A percentile compares a stretch with the other conserved stretches of the same genome.
Conservation (phyloP, 768 basidiomycete species). For the Mycena crocata region DNA sequence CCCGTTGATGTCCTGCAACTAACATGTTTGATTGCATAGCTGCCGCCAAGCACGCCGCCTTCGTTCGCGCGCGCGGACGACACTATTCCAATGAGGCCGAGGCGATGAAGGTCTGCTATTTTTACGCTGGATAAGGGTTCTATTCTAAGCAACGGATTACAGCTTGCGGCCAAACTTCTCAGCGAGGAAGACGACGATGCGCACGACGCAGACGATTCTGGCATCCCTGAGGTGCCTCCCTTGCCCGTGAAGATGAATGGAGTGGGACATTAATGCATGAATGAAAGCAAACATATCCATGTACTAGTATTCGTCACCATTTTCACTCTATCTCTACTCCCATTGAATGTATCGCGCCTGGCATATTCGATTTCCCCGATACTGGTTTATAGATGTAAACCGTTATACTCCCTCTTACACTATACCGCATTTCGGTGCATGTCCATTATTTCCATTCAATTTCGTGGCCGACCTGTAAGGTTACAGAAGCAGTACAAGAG, state of each 20-base stretch:
- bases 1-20: neutral
- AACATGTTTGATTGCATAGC: slow-evolving; percentile 56
- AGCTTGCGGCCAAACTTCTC: slow-evolving; percentile 76
- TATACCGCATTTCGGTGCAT: no score
- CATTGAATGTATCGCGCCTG: no score
- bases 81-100: slow-evolving; percentile 94
- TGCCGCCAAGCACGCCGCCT: slow-evolving; percentile 84
- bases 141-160: slow-evolving; percentile 27
- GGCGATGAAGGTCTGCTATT: slow-evolving; percentile 82
- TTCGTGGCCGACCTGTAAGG: no score
- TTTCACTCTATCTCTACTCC: neutral
- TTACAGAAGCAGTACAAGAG: neutral
- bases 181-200: slow-evolving; percentile 72
- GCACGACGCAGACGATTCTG: slow-evolving; percentile 40
- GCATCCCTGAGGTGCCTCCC: slow-evolving; percentile 23
- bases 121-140: slow-evolving; percentile 1
- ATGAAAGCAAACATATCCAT: neutral
- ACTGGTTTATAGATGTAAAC: no score
- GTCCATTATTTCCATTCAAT: no score
- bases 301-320: slow-evolving; percentile 7
- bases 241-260: slow-evolving; percentile 27
- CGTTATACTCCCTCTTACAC: no score
- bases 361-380: no score
- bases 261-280: slow-evolving; percentile 16
- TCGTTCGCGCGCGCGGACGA: slow-evolving; percentile 81